phyloP scores from a whole-genome alignment of 2,329 filamentous ascomycete species.

The Claviceps pazoutovae region DNA sequence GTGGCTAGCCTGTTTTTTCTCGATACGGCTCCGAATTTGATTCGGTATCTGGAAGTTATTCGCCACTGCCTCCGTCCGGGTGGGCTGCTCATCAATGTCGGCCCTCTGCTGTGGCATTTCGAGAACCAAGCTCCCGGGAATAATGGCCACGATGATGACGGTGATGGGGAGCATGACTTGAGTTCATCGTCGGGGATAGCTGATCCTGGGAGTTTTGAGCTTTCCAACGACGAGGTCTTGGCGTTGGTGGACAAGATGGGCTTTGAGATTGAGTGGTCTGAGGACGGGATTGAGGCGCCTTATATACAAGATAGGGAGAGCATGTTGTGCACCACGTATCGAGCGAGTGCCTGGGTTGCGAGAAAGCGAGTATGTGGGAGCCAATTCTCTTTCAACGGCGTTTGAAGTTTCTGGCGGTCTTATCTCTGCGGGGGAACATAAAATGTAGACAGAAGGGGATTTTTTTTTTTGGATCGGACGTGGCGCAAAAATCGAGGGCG shows the following conservation, averaged over 20 bases:
- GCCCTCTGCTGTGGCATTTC: constrained; percentile 91
- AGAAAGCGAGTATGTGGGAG: constrained; percentile 40
- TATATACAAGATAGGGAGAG: constrained; percentile 79
- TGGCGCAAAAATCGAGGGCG: too few species aligned
- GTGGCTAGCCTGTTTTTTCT: constrained; percentile 92
- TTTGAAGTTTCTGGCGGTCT: too few species aligned
- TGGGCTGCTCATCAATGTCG: constrained; percentile 79
- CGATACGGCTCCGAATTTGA: constrained; percentile 87
- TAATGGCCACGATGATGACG: constrained; percentile 37
- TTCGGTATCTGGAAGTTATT: constrained; percentile 80
- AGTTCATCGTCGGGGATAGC: constrained; percentile 54
- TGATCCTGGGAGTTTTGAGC: constrained; percentile 79
- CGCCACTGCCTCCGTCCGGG: constrained; percentile 60
- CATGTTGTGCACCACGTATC: constrained; percentile 76
- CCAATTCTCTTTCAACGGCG: neutral
- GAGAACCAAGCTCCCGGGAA: constrained; percentile 56
- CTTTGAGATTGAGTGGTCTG: constrained; percentile 55
- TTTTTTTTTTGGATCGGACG: too few species aligned
- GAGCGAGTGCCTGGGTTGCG: constrained; percentile 73
- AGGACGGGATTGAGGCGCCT: constrained; percentile 51
- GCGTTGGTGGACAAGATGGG: constrained; percentile 60
- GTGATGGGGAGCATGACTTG: constrained; percentile 34
- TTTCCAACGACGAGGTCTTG: constrained; percentile 79
- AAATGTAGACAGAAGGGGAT: too few species aligned
- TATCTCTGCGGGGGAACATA: too few species aligned